phyloP scores from a whole-genome alignment of 2,329 filamentous ascomycete genomes.

The Aureobasidium sp. region DNA sequence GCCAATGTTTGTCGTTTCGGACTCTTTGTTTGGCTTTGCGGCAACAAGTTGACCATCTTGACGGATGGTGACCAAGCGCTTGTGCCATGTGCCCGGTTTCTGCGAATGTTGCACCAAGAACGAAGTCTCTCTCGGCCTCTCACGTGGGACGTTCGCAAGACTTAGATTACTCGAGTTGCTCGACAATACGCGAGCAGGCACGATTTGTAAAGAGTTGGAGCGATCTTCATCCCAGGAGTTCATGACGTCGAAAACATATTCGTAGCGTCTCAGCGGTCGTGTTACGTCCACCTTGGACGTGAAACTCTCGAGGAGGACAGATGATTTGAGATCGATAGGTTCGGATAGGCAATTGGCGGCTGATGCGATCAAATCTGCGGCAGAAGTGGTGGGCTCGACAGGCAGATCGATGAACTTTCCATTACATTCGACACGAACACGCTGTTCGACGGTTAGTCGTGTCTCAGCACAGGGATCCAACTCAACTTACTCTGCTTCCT shows the following conservation, averaged over 20 bases:
- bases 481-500: constrained; percentile 52
- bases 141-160: constrained; percentile 54
- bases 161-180: constrained; percentile 56
- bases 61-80: constrained; percentile 69
- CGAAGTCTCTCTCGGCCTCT: constrained; percentile 58
- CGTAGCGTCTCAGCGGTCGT: constrained; percentile 75
- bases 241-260: constrained; percentile 77
- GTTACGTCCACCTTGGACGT: constrained; percentile 65
- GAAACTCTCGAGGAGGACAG: constrained; percentile 71
- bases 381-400: constrained; percentile 66
- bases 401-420: constrained; percentile 64
- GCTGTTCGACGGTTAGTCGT: constrained; percentile 38
- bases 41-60: constrained; percentile 63
- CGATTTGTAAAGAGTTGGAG: constrained; percentile 66
- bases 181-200: constrained; percentile 48
- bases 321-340: constrained; percentile 56
- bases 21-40: constrained; percentile 63
- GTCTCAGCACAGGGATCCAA: constrained; percentile 12
- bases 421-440: constrained; percentile 66
- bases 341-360: constrained; percentile 58
- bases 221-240: constrained; percentile 86
- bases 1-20: constrained; percentile 65
- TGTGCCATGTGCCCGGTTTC: constrained; percentile 79
- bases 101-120: constrained; percentile 75
- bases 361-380: constrained; percentile 63